phyloP scores from a whole-genome alignment of 139 green algal species.

The Tetraselmis chui region DNA sequence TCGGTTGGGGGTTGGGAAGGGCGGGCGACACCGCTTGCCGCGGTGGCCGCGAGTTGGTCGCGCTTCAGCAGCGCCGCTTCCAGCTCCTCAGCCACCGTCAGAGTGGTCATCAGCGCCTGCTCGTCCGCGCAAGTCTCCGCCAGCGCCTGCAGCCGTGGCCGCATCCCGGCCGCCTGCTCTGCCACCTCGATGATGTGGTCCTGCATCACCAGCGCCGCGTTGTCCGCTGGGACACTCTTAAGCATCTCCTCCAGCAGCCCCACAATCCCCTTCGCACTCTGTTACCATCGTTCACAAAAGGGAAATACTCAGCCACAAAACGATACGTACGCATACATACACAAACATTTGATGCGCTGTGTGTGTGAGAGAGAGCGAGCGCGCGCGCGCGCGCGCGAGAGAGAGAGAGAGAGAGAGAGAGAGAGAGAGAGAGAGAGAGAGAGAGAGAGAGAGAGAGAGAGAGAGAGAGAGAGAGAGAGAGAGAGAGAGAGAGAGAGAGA shows the following conservation, averaged over 20 bases:
- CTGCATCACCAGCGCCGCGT: neutral
- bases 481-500: no score
- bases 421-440: no score
- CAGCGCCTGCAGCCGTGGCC: neutral
- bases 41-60: neutral
- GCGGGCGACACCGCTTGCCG: no score
- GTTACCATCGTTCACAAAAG: no score
- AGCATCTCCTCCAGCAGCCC: neutral
- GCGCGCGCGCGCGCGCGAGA: no score
- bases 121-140: neutral
- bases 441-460: no score
- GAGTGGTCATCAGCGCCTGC: neutral
- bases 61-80: neutral
- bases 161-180: neutral
- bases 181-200: neutral
- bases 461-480: no score
- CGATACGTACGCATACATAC: no score
- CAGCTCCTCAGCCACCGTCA: neutral
- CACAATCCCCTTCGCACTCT: neutral
- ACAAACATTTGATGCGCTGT: no score
- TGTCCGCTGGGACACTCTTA: neutral
- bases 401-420: no score
- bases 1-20: neutral
- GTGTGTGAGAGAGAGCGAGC: no score
- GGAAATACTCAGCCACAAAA: no score